Percentiles rank a stretch among this genome's conserved stretches.
Evolutionary conservation across 1,139 yeast genomes (phyloP).

Genomic region (Arxiozyma telluris): DNA sequence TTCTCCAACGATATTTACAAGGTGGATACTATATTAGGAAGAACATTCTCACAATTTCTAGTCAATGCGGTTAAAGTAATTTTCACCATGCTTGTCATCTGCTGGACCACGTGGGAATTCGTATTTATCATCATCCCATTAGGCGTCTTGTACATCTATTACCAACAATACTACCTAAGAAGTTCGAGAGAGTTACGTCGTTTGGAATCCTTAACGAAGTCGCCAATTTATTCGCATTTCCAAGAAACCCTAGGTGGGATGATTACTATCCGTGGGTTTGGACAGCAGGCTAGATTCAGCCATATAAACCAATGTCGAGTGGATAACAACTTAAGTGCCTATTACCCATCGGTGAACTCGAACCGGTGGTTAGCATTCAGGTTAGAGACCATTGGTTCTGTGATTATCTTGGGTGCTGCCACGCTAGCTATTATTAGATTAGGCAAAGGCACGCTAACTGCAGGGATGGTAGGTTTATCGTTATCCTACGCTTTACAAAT

Average conservation of each 20-base stretch:
- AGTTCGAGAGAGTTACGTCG: slow-evolving; percentile 94
- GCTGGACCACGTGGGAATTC: slow-evolving; percentile 84
- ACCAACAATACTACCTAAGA: slow-evolving; percentile 80
- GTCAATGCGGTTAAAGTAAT: slow-evolving; percentile 62
- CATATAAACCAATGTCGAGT: slow-evolving; percentile 67
- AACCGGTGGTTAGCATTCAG: slow-evolving; percentile 97
- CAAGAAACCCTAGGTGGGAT: slow-evolving; percentile 92
- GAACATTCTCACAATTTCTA: slow-evolving; percentile 80
- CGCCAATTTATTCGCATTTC: slow-evolving; percentile 94
- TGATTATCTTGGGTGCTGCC: slow-evolving; percentile 79
- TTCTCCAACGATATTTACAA: slow-evolving; percentile 91
- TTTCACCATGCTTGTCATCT: slow-evolving; percentile 74
- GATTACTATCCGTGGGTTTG: slow-evolving; percentile 80
- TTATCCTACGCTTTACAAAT: slow-evolving; percentile 87
- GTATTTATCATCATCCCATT: slow-evolving; percentile 63
- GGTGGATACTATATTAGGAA: slow-evolving; percentile 77
- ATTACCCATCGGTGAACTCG: slow-evolving; percentile 86
- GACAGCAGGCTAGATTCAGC: slow-evolving; percentile 63
- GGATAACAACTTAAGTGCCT: slow-evolving; percentile 83
- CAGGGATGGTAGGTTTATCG: slow-evolving; percentile 90
- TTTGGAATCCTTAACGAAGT: slow-evolving; percentile 83
- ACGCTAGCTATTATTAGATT: slow-evolving; percentile 67
- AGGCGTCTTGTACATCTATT: slow-evolving; percentile 61
- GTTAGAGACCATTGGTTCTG: slow-evolving; percentile 80
- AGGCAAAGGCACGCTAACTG: slow-evolving; percentile 58